Conservation (phyloP, 768 basidiomycete species). For the Boletus bicolor region DNA sequence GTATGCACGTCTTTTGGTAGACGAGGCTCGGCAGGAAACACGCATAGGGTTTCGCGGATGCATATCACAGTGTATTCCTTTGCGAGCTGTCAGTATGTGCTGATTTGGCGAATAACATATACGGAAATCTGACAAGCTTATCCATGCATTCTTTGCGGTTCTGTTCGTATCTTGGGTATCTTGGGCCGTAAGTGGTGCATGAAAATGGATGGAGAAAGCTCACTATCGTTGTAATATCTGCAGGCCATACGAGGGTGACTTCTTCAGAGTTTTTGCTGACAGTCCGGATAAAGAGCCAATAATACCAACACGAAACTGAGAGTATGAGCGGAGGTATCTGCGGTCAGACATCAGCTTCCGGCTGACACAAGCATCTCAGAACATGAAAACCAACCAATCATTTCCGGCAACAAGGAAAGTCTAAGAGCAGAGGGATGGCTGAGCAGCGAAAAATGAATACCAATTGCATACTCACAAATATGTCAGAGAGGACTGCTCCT, state of each 20-base stretch:
- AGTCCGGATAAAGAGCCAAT: constrained; percentile 49
- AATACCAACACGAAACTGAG: constrained; percentile 41
- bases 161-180: constrained; percentile 20
- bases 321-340: constrained; percentile 48
- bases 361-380: background rate
- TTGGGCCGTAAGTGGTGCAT: background rate
- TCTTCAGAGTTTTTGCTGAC: constrained; percentile 46
- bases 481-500: constrained; percentile 45
- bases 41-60: constrained; percentile 7
- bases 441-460: background rate
- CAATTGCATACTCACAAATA: constrained; percentile 37
- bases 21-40: constrained; percentile 38
- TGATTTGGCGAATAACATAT: background rate
- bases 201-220: background rate
- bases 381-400: constrained; percentile 5
- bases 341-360: constrained; percentile 2
- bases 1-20: constrained; percentile 33
- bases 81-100: background rate
- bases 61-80: constrained; percentile 38
- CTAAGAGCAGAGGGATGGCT: constrained; percentile 21
- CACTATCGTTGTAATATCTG: constrained; percentile 31
- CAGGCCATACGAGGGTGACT: constrained; percentile 38
- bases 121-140: constrained; percentile 31
- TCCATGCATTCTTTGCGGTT: constrained; percentile 39
- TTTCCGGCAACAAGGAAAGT: constrained; percentile 49